Evolutionary conservation across 169 alveolate species (phyloP).

Genomic region (Neospora caninum): DNA sequence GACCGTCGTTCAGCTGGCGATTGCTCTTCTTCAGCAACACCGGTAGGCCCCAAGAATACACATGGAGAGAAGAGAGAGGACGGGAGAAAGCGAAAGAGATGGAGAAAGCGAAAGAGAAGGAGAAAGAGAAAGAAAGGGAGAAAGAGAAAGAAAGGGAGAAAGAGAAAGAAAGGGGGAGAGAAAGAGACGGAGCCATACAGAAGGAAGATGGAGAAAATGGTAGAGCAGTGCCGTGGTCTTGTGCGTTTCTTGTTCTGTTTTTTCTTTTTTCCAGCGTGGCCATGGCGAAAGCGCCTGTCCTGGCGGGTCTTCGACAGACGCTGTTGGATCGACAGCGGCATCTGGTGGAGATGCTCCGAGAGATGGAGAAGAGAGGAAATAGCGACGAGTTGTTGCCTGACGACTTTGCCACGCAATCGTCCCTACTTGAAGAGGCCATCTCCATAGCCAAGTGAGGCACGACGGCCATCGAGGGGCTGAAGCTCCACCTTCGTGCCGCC

Average conservation of each 20-base stretch:
- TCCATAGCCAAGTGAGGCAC: neutral
- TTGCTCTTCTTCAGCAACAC: constrained; percentile 20
- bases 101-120: neutral
- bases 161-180: neutral
- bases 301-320: constrained; percentile 25
- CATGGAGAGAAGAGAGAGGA: neutral
- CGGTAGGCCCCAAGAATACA: neutral
- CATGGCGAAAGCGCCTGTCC: constrained; percentile 6
- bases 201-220: no score
- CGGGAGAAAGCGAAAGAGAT: neutral
- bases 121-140: neutral
- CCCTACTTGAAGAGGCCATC: constrained; percentile 16
- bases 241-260: neutral
- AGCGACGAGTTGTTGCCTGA: neutral
- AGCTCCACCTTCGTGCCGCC: no score
- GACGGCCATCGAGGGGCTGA: no score
- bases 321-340: neutral
- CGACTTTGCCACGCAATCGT: neutral
- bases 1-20: constrained; percentile 5
- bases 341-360: neutral
- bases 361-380: neutral
- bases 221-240: neutral
- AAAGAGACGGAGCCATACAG: no score
- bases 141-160: neutral
- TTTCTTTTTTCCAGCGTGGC: neutral